Base-by-base conservation (phyloP, 495 filamentous ascomycete genomes). In the Lentithecium fluviatile region DNA sequence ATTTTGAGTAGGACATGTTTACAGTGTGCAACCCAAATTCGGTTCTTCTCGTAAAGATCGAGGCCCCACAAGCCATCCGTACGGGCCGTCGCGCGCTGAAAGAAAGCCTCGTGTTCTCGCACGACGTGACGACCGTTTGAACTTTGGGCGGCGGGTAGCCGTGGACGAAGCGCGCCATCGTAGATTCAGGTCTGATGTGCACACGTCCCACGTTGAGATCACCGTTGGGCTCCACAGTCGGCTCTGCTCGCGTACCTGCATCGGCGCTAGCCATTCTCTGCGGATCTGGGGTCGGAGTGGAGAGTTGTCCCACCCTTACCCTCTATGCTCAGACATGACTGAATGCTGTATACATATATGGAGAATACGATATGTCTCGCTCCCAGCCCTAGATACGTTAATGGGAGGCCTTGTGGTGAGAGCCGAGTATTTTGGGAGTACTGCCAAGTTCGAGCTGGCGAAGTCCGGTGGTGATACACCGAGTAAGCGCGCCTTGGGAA, bases 171-270 rank as follows among this genome's bases (percentile, higher is more conserved):
- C 2, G 2, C 6, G 11, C 24, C 20, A 25, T 53, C 2, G 34
- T 46, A 17, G 17, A 15, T 10, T 8, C 43, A 6, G 17, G 7
- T 10, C 8, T 50, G 46, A 13, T 6, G 19, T 29, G 23, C 23
- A 19, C 36, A 38, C n/a, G n/a, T n/a, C 50, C 17, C n/a, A 53
- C 29, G 3, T 38, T 8, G 15, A 37, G 50, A 3, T 34, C 15
- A 38, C 36, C 36, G 36, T 38, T 38, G n/a, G 50, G 7, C n/a
- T 53, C 50, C 50, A 42, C 36, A 53, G 40, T 53, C 23, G 24
- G 50, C 6, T 11, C 19, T 6, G 6, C 8, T 15, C 50, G 32
- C 50, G 50, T 53, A 53, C 50, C 50, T 53, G 50, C 50, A 53
- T 26, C 50, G 40, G 32, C 32, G 7, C 32, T 40, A 29, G 21